Evolutionary conservation across 805 yeast species (phyloP), one percentile per base, ranked within the genome.

Genomic region (Wilhelminamyces savonicus): DNA sequence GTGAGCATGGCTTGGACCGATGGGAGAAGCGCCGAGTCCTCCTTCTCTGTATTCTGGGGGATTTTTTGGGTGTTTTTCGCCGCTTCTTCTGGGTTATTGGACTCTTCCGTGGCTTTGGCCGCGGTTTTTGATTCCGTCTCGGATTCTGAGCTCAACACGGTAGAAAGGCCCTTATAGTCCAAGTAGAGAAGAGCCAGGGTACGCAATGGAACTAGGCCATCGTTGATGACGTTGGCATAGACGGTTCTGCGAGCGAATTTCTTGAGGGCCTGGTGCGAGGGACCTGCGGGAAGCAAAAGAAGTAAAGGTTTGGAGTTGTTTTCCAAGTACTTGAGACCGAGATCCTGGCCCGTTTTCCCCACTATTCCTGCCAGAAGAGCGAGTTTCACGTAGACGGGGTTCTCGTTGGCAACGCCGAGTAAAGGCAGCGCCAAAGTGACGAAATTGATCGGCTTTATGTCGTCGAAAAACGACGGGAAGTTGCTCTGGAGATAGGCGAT

Each of bases 191-290:
- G 59, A 0, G 97, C 86, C 0, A 95, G 78, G 0, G 98, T 92
- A 29, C 97, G 63, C 43, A 92, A 61, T 0, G 98, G 97, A 2
- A 92, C 98, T 30, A 92, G 87, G 2, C 98, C 98, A 58, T 92
- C 98, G 54, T 92, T 80, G 13, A 84, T 66, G 0, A 83, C 79
- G 56, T 92, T 92, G 0, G 97, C 96, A 54, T 92, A 92, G 0
- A 82, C 61, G 0, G 96, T 86, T 38, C 97, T 66, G 36, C 81
- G 61, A 24, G 66, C 51, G 56, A 92, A 90, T 34, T 57, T 55
- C 34, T 73, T 71, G 35, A 90, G 66, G 0, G 82, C 65, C 21
- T 56, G 57, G 37, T 80, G 78, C 0, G 90, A 80, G 2, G 88
- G 83, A 5, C 82, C 78, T 2, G 81, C 66, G 0, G 97, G 94